Evolutionary conservation across 139 green algal genomes (phyloP).

Genomic region (Picochlorum sp.): DNA sequence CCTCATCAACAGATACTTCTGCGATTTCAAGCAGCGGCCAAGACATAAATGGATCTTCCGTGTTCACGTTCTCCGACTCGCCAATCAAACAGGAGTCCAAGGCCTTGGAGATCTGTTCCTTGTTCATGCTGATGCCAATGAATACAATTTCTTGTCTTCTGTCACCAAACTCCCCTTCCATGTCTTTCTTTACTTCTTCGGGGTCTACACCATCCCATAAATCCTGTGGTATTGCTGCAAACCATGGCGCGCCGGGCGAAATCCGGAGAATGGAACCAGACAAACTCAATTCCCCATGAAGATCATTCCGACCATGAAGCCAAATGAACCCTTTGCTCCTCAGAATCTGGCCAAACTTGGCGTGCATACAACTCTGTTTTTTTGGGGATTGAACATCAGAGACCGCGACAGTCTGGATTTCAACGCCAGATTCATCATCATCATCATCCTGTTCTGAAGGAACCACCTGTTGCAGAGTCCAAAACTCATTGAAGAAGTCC

Average conservation of each 20-base stretch:
- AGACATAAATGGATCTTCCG: constrained; percentile 6
- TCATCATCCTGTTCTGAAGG: constrained; percentile 31
- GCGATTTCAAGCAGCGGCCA: constrained; percentile 22
- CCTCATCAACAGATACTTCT: constrained; percentile 14
- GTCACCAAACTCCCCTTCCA: constrained; percentile 24
- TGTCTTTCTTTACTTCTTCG: constrained; percentile 33
- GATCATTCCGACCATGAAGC: constrained; percentile 43
- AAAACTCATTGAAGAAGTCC: constrained; percentile 37
- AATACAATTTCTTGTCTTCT: constrained; percentile 72
- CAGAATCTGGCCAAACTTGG: constrained; percentile 43
- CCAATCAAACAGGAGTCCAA: constrained; percentile 56
- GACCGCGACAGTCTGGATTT: not conserved
- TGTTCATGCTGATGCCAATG: constrained; percentile 62
- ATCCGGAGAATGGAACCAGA: constrained; percentile 53
- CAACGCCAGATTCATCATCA: constrained; percentile 4
- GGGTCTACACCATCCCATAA: constrained; percentile 38
- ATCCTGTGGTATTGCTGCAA: constrained; percentile 48
- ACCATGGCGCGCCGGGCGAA: constrained; percentile 53
- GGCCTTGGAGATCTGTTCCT: constrained; percentile 24
- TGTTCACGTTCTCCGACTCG: not conserved
- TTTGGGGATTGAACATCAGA: not conserved
- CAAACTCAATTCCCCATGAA: constrained; percentile 58
- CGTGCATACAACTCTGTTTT: constrained; percentile 1
- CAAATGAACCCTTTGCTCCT: constrained; percentile 70
- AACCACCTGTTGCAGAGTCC: constrained; percentile 47